Base-by-base conservation (phyloP, 2,329 filamentous ascomycete genomes). In the Aspergillus chevalieri region DNA sequence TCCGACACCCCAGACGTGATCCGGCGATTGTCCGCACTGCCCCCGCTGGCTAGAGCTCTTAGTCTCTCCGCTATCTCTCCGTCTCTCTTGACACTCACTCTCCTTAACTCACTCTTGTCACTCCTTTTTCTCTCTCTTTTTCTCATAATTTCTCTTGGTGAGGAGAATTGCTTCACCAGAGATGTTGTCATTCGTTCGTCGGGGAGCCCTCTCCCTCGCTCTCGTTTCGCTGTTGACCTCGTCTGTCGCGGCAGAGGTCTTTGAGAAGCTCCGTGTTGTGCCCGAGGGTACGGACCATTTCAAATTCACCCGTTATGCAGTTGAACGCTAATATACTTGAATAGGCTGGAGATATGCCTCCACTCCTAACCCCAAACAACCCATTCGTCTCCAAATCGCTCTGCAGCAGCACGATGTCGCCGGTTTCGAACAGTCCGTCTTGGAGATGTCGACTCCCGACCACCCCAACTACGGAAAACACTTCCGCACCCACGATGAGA, bases 401-500 rank as follows among this genome's bases (percentile, higher is more conserved):
- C 56, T 71, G n/a, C 51, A 61, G 30, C 69, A 70, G 54, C 57
- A 67, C 14, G 55, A 70, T 51, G 54, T 57, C 19, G 56, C 54
- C 6, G 61, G 62, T 24, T 68, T 81, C 22, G 76, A 78, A 48
- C 62, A 71, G 44, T 69, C 72, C 2, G 64, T 81, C 9, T 54
- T 73, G 41, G 68, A 76, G 19, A 72, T 80, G 54, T 78, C 78
- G 2, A 74, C 77, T 0, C 78, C 78, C 0, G 66, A 63, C 4
- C 68, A 75, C 49, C 49, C 60, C 1, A 70, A 66, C 15, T 80
- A 80, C 51, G 78, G 79, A 15, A 67, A 72, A 41, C 72, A 80
- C 54, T 71, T 79, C 55, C 65, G 69, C 14, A 60, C 60, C 12
- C 71, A 74, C 6, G 67, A 76, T 8, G 73, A 78, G 52, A 74